Evolutionary conservation across 2,329 filamentous ascomycete genomes (phyloP).

Genomic region (Zymoseptoria brevis): DNA sequence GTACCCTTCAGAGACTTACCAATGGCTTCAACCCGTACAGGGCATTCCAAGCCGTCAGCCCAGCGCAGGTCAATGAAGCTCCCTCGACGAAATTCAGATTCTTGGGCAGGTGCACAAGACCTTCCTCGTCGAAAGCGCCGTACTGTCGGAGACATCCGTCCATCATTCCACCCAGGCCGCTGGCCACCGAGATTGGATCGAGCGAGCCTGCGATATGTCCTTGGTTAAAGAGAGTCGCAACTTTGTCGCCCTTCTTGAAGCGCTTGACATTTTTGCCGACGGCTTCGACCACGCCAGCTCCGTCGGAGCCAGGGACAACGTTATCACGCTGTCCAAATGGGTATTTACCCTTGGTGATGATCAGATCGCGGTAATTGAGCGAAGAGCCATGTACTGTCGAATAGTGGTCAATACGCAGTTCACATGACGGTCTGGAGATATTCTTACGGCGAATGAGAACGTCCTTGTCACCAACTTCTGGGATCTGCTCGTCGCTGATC

Average conservation of each 20-base stretch:
- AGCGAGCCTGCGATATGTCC: conserved; percentile 46
- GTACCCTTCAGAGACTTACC: too few relatives aligned
- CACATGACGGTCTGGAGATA: too few relatives aligned
- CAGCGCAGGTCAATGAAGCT: conserved; percentile 41
- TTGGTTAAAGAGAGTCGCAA: conserved; percentile 57
- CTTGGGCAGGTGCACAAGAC: conserved; percentile 57
- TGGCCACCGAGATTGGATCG: conserved; percentile 31
- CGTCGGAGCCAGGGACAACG: conserved; percentile 44
- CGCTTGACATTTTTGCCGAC: conserved; percentile 49
- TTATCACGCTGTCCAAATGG: conserved; percentile 35
- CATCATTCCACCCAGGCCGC: conserved; percentile 59
- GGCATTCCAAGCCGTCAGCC: conserved; percentile 45
- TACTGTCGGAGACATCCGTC: conserved; percentile 63
- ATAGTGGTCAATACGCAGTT: background rate
- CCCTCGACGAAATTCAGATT: conserved; percentile 43
- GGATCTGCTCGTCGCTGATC: conserved; percentile 46
- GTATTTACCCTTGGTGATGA: conserved; percentile 41
- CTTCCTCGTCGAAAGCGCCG: conserved; percentile 58
- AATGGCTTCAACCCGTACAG: too few relatives aligned
- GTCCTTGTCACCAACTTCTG: conserved; percentile 59
- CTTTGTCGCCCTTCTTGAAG: conserved; percentile 52
- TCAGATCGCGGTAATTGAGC: conserved; percentile 44
- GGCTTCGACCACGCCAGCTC: conserved; percentile 44
- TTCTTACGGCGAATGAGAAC: conserved; percentile 58
- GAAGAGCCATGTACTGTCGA: conserved; percentile 39